These are phyloP conservation scores for Skeletonema tropicum DNA, from an alignment of 108 stramenopile species.

Conservation along the genomic window DNA sequence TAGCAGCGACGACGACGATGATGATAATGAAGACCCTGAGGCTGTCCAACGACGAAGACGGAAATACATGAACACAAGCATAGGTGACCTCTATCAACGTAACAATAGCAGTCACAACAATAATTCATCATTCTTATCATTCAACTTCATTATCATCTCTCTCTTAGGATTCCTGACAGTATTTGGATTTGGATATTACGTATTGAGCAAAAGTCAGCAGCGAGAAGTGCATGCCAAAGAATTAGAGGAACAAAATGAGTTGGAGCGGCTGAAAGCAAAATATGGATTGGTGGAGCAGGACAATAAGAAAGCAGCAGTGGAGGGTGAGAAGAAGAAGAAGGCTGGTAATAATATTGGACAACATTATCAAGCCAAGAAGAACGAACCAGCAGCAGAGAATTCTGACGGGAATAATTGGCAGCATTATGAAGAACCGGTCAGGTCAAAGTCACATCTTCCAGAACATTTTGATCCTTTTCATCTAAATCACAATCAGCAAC, in stretches of 20 bases:
- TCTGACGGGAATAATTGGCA: neutral
- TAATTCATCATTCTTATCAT: neutral
- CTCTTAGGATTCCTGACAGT: neutral
- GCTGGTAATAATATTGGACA: neutral
- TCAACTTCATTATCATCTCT: neutral
- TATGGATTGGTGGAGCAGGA: neutral
- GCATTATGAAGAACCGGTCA: neutral
- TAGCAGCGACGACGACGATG: neutral
- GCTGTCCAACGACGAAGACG: neutral
- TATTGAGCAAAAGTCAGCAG: neutral
- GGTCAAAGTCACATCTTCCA: neutral
- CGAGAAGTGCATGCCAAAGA: neutral
- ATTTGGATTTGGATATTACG: slow-evolving; percentile 2
- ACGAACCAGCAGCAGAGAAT: neutral
- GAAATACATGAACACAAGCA: neutral
- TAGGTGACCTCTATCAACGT: neutral
- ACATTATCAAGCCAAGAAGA: neutral
- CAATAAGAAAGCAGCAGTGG: neutral
- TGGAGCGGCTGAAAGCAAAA: slow-evolving; percentile 10
- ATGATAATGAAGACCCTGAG: neutral
- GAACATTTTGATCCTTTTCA: slow-evolving; percentile 19
- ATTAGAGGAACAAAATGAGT: slow-evolving; percentile 1
- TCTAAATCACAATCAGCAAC: neutral
- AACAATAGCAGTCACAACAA: neutral
- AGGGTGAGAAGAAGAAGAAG: neutral